Conservation (phyloP, 1,139 yeast genomes). For the Geotrichum cucujoidarum region DNA sequence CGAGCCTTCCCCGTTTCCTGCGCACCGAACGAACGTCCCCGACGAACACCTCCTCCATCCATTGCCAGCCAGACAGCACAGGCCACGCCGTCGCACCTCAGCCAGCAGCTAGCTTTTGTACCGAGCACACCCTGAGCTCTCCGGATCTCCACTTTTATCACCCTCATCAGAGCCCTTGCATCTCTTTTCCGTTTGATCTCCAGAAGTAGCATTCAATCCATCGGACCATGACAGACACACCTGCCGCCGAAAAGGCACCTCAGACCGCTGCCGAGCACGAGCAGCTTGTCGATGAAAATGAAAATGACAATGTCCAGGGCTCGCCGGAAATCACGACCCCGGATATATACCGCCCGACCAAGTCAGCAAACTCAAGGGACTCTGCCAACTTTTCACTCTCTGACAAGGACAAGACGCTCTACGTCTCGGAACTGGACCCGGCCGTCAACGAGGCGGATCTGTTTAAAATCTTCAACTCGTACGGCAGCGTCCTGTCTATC, state of each 20-base stretch:
- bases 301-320: too few species aligned
- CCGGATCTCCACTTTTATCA: too few species aligned
- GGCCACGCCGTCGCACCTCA: too few species aligned
- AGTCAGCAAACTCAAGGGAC: slow-evolving; percentile 5
- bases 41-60: too few species aligned
- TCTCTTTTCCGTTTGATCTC: too few species aligned
- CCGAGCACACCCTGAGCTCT: too few species aligned
- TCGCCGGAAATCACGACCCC: slow-evolving; percentile 16
- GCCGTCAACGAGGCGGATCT: slow-evolving; percentile 16
- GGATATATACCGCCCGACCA: slow-evolving; percentile 14
- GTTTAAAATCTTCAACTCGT: slow-evolving; percentile 72
- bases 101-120: too few species aligned
- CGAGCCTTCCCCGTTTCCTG: too few species aligned
- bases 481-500: slow-evolving; percentile 81
- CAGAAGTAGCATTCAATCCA: not conserved
- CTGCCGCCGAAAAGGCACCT: not conserved
- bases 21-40: too few species aligned
- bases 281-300: too few species aligned
- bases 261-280: not conserved
- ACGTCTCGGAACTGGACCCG: slow-evolving; percentile 19
- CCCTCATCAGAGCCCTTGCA: too few species aligned
- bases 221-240: not conserved
- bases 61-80: too few species aligned
- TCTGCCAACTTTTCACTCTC: not conserved
- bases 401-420: slow-evolving; percentile 15